These are phyloP conservation scores for Phytophthora boehmeriae DNA, from an alignment of 352 stramenopile genomes.

Conservation along the genomic window DNA sequence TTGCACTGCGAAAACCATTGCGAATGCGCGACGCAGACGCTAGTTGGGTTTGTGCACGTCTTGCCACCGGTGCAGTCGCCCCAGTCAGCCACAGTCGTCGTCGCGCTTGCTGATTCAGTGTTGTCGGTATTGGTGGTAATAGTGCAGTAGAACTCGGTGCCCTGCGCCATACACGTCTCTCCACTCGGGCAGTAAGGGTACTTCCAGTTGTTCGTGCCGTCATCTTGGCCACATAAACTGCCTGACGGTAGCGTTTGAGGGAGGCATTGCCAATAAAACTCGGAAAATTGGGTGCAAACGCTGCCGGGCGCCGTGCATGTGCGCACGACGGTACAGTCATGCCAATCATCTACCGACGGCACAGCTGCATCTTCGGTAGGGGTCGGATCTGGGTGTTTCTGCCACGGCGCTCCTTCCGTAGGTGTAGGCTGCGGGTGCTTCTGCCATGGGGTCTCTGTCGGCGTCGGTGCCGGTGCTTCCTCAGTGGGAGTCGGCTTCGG, in stretches of 20 bases:
- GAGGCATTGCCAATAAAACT: constrained; percentile 32
- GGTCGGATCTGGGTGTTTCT: too few species aligned
- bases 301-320: constrained; percentile 8
- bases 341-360: too few species aligned
- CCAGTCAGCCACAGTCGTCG: neutral
- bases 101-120: neutral
- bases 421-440: too few species aligned
- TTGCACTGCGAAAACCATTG: constrained; percentile 32
- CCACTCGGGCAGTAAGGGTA: constrained; percentile 18
- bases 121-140: neutral
- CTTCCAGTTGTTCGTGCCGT: constrained; percentile 23
- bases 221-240: constrained; percentile 28
- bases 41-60: constrained; percentile 3
- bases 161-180: constrained; percentile 21
- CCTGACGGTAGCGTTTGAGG: constrained; percentile 14
- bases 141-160: constrained; percentile 27
- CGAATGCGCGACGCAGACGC: constrained; percentile 19
- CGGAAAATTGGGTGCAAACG: constrained; percentile 24
- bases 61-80: constrained; percentile 18
- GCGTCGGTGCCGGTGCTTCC: too few species aligned
- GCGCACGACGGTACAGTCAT: too few species aligned
- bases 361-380: too few species aligned
- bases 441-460: too few species aligned
- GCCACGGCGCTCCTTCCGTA: too few species aligned
- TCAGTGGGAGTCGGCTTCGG: too few species aligned